A percentile compares a stretch with the other conserved stretches of the same genome.
These are phyloP conservation scores for Diaporthe amygdali DNA, from an alignment of 2,329 filamentous ascomycete species.

Conservation along the genomic window DNA sequence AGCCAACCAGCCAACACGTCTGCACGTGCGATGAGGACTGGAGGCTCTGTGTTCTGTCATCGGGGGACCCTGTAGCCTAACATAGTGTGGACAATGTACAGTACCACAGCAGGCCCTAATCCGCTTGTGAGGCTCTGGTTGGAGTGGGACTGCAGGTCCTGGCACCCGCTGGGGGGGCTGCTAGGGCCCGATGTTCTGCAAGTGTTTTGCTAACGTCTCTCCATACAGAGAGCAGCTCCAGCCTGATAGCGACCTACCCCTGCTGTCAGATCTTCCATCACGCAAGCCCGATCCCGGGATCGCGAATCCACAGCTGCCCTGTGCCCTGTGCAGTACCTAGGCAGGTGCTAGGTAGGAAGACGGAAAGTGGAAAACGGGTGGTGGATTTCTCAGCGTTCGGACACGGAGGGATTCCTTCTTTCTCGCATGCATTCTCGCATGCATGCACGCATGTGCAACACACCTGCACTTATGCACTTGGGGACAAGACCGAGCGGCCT, in stretches of 20 bases:
- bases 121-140: constrained; percentile 9
- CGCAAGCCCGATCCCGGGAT: constrained; percentile 24
- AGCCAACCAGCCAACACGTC: background rate
- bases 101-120: background rate
- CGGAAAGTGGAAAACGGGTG: background rate
- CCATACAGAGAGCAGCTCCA: rapidly evolving
- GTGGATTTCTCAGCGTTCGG: constrained; percentile 8
- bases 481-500: background rate
- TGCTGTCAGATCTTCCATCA: constrained; percentile 17
- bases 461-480: background rate
- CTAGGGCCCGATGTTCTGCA: background rate
- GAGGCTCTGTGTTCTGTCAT: background rate
- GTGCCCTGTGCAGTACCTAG: too few relatives aligned
- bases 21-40: constrained; percentile 22
- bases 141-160: background rate
- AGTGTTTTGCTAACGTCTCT: background rate
- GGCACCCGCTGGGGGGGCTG: background rate
- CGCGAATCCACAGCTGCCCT: constrained; percentile 21
- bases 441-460: background rate
- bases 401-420: background rate
- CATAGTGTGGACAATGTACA: background rate
- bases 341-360: background rate
- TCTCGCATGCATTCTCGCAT: too few relatives aligned
- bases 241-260: background rate
- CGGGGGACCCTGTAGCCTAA: background rate